Evolutionary conservation across 352 stramenopile species (phyloP), one percentile per base, ranked within the genome.

Genomic region (Albugo candida): DNA sequence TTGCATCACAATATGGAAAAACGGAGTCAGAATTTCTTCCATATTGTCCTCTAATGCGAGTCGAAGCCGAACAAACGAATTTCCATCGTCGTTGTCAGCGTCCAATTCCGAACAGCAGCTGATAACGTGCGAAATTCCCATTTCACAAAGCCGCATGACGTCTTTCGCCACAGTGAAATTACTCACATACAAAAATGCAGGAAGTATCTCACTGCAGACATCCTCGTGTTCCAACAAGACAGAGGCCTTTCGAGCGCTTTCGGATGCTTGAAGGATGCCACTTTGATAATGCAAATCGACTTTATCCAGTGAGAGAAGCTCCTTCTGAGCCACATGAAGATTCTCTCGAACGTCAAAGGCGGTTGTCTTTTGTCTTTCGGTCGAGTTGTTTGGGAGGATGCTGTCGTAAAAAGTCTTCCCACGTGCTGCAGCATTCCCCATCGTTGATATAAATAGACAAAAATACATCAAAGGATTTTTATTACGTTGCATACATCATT

Each of bases 181-280:
- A 52, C 67, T 79, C 39, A 83, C 70, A 13, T 66, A 79, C n/a
- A 83, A 38, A 38, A 77, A 66, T 1, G 41, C 49, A 0, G 67
- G 52, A 0, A 83, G 27, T 36, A 83, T 79, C 50, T 81, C 67
- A 0, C 67, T 81, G 41, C 67, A 83, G n/a, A 73, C 58, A 16
- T 63, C 50, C 1, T 49, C 55, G n/a, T 63, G 69, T 6, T 54
- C 53, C 13, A 61, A 54, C 18, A 80, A 45, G 18, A 54, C 60
- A 13, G 51, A 51, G 17, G 65, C 66, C 45, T 73, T 77, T 19
- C 70, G 66, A n/a, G 81, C 70, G 36, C 70, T 83, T 38, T 83
- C 70, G 2, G 70, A 67, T 14, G 74, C 49, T 43, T 31, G 3
- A 8, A 8, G 8, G 24, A 31, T 8, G 24, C 24, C 24, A 31